phyloP scores from a whole-genome alignment of 352 stramenopile genomes.

The Pythium scleroteichum region DNA sequence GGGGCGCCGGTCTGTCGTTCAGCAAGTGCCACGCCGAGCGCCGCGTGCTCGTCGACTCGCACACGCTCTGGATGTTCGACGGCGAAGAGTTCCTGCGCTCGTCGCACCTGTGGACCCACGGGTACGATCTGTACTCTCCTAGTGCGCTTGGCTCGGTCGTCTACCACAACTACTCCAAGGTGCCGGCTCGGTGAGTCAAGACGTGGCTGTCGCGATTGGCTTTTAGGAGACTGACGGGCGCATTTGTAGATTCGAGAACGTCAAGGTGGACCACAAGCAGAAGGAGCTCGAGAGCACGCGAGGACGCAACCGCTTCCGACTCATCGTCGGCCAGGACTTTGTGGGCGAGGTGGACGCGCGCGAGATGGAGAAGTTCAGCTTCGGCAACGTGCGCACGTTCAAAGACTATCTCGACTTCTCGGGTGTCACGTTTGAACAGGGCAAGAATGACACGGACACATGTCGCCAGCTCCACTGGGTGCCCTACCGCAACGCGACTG shows the following conservation, averaged over 20 bases:
- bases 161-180: conserved; percentile 46
- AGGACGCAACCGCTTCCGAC: conserved; percentile 33
- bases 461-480: conserved; percentile 46
- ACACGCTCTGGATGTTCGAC: conserved; percentile 66
- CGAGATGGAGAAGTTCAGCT: conserved; percentile 36
- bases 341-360: conserved; percentile 32
- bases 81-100: conserved; percentile 42
- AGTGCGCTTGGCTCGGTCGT: conserved; percentile 34
- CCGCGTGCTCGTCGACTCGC: conserved; percentile 69
- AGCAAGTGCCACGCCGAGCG: conserved; percentile 84
- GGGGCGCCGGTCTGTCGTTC: conserved; percentile 80
- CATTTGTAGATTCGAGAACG: conserved; percentile 31
- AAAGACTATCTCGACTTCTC: conserved; percentile 36
- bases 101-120: conserved; percentile 42
- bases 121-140: conserved; percentile 43
- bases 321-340: conserved; percentile 33
- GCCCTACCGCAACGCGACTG: conserved; percentile 31
- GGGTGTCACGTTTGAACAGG: conserved; percentile 27
- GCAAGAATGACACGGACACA: conserved; percentile 31
- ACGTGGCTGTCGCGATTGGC: no score
- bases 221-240: background rate
- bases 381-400: conserved; percentile 35
- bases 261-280: conserved; percentile 30
- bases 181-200: conserved; percentile 27
- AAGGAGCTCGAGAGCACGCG: conserved; percentile 31